Conservation (phyloP, 495 filamentous ascomycete genomes). For the Aspergillus incahuasiensis region DNA sequence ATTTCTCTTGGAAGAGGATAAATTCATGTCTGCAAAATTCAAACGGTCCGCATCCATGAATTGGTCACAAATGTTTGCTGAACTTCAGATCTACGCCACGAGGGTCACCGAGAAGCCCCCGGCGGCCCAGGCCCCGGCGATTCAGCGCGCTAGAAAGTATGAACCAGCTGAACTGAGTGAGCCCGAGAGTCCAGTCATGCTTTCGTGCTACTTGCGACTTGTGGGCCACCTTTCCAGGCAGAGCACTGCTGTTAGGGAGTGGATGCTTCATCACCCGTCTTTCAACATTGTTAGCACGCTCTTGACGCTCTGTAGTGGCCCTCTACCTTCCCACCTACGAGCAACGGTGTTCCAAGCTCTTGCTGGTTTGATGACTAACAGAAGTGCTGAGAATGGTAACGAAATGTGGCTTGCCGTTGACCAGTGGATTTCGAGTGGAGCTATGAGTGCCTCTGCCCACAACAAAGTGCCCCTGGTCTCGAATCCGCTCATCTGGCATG, state of each 20-base stretch:
- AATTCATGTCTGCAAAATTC: conserved; percentile 66
- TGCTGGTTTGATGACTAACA: conserved; percentile 61
- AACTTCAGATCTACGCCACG: conserved; percentile 69
- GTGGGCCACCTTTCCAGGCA: conserved; percentile 71
- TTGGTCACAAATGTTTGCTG: conserved; percentile 89
- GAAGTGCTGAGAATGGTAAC: conserved; percentile 53
- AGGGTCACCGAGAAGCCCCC: conserved; percentile 62
- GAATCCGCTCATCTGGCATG: conserved; percentile 41
- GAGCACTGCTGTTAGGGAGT: conserved; percentile 62
- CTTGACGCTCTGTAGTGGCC: conserved; percentile 62
- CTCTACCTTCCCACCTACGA: conserved; percentile 66
- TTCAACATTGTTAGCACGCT: conserved; percentile 61
- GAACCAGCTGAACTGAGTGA: conserved; percentile 67
- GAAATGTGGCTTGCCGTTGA: conserved; percentile 70
- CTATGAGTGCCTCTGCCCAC: conserved; percentile 33
- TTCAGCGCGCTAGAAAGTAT: conserved; percentile 56
- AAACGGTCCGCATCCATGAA: conserved; percentile 75
- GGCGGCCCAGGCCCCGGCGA: conserved; percentile 49
- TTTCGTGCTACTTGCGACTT: conserved; percentile 86
- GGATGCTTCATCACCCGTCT: conserved; percentile 59
- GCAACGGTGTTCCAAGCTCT: conserved; percentile 71
- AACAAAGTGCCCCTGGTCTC: conserved; percentile 35
- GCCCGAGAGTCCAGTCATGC: conserved; percentile 84
- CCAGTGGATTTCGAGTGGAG: conserved; percentile 59
- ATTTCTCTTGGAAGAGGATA: conserved; percentile 84